A percentile compares a stretch with the other conserved stretches of the same genome.
Evolutionary conservation across 352 stramenopile species (phyloP).

Genomic region (Pythium biforme): DNA sequence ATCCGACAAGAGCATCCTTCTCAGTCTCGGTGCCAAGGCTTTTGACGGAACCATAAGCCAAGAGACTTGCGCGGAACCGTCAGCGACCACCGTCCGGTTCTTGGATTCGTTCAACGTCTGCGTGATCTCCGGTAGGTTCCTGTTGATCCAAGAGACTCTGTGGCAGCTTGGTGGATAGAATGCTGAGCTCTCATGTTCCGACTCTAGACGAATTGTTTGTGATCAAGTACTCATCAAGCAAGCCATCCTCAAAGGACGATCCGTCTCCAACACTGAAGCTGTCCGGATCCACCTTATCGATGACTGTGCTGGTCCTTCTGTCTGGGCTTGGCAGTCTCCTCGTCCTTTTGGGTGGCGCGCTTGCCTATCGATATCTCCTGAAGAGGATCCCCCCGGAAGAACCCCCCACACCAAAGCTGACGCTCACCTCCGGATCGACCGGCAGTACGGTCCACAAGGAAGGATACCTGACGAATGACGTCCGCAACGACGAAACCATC

Average conservation of each 20-base stretch:
- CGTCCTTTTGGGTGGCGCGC: background rate
- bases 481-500: conserved; percentile 25
- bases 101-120: background rate
- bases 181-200: too few species aligned
- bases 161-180: too few species aligned
- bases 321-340: background rate
- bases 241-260: background rate
- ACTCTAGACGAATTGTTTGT: background rate
- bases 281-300: background rate
- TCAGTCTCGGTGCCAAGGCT: background rate
- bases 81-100: background rate
- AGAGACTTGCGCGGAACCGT: background rate
- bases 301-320: background rate
- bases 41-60: background rate
- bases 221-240: background rate
- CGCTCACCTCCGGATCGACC: background rate
- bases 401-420: background rate
- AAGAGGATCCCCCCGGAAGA: background rate
- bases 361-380: background rate
- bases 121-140: background rate
- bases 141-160: too few species aligned
- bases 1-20: background rate
- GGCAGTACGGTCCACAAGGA: background rate
- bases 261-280: background rate
- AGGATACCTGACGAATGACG: conserved; percentile 22